Percentiles rank a stretch among this genome's conserved stretches.
These are phyloP conservation scores for Candida quercuum DNA, from an alignment of 805 yeast genomes.

Conservation along the genomic window DNA sequence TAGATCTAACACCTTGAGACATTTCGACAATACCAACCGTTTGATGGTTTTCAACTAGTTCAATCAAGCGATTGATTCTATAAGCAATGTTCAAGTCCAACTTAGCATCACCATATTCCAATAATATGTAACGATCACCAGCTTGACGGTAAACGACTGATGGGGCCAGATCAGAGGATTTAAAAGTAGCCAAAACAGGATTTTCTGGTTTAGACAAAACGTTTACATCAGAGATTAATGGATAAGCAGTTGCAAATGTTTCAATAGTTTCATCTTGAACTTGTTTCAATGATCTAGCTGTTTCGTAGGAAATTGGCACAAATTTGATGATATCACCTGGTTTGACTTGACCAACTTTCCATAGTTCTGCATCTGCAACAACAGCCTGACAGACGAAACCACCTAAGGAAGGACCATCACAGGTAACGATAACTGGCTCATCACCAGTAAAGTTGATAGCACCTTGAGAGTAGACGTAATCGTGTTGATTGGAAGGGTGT, in stretches of 20 bases:
- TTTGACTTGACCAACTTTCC: conserved; percentile 97
- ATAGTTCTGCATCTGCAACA: conserved; percentile 91
- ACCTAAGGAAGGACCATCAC: conserved; percentile 97
- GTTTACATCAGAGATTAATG: conserved; percentile 22
- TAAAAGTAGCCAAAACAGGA: conserved; percentile 62
- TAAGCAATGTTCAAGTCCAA: conserved; percentile 84
- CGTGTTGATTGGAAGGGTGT: conserved; percentile 98
- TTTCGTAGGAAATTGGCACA: conserved; percentile 65
- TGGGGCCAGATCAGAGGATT: conserved; percentile 49
- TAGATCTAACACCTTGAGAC: conserved; percentile 97
- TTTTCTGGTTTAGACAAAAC: conserved; percentile 44
- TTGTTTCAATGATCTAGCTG: conserved; percentile 60
- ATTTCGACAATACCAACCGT: conserved; percentile 86
- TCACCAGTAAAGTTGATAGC: conserved; percentile 98
- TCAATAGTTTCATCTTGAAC: conserved; percentile 53
- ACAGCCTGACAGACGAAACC: conserved; percentile 98
- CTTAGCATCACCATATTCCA: conserved; percentile 87
- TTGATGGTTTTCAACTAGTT: conserved; percentile 56
- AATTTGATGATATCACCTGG: conserved; percentile 87
- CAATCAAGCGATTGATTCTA: conserved; percentile 78
- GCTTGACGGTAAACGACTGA: conserved; percentile 88
- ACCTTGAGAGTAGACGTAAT: conserved; percentile 92
- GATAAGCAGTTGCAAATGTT: conserved; percentile 35
- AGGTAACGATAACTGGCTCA: conserved; percentile 93
- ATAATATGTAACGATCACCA: conserved; percentile 88